phyloP scores from a whole-genome alignment of 2,329 filamentous ascomycete genomes.

The Fusarium sp. region DNA sequence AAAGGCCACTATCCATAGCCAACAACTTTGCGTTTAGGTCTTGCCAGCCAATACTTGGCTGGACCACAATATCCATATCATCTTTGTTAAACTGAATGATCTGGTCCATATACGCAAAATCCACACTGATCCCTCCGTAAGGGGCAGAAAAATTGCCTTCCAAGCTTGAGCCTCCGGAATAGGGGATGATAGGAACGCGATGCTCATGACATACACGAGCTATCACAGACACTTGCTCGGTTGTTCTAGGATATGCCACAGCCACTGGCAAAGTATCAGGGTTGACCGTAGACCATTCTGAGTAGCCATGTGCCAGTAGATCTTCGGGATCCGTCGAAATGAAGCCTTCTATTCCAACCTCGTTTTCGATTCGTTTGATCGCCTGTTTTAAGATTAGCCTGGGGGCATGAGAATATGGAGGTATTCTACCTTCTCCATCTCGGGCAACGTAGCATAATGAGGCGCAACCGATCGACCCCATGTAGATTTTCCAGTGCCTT shows the following conservation, averaged over 20 bases:
- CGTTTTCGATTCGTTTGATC: slow-evolving; percentile 61
- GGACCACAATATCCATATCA: slow-evolving; percentile 92
- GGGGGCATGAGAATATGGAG: background rate
- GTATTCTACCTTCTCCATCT: slow-evolving; percentile 52
- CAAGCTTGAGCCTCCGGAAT: slow-evolving; percentile 84
- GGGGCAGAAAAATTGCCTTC: slow-evolving; percentile 92
- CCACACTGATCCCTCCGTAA: slow-evolving; percentile 85
- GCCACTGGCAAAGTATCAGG: slow-evolving; percentile 68
- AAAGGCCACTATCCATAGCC: slow-evolving; percentile 77
- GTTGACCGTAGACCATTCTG: slow-evolving; percentile 71
- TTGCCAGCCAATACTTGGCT: slow-evolving; percentile 93
- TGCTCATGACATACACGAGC: slow-evolving; percentile 78
- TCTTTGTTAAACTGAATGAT: slow-evolving; percentile 81
- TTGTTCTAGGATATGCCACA: slow-evolving; percentile 69
- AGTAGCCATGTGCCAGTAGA: slow-evolving; percentile 69
- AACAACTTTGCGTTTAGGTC: slow-evolving; percentile 77
- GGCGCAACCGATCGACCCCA: slow-evolving; percentile 32
- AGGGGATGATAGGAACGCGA: slow-evolving; percentile 84
- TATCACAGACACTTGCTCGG: slow-evolving; percentile 66
- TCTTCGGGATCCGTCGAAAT: slow-evolving; percentile 71
- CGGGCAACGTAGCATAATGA: slow-evolving; percentile 52
- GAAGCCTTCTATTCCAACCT: slow-evolving; percentile 59
- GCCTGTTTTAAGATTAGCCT: slow-evolving; percentile 52
- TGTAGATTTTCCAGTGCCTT: slow-evolving; percentile 13
- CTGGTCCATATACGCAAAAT: slow-evolving; percentile 87